Conservation (phyloP, 805 yeast species). For the Candida tammaniensis region DNA sequence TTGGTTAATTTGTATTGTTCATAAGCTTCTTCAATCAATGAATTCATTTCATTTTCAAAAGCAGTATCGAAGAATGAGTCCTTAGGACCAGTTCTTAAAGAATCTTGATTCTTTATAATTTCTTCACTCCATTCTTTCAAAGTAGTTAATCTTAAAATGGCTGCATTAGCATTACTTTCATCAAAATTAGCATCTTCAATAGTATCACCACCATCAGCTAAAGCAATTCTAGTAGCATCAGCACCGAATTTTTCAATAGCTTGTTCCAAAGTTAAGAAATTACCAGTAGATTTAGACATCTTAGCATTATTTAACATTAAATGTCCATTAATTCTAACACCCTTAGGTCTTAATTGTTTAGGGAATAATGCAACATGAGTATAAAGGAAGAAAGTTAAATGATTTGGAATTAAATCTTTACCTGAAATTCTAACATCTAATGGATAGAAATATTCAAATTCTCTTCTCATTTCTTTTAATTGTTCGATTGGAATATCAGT, state of each 20-base stretch:
- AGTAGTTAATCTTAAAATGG: slow-evolving; percentile 87
- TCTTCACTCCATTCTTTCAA: slow-evolving; percentile 96
- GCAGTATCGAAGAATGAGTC: slow-evolving; percentile 77
- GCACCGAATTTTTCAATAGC: slow-evolving; percentile 90
- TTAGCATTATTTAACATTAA: slow-evolving; percentile 92
- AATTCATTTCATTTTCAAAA: slow-evolving; percentile 91
- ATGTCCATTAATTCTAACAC: slow-evolving; percentile 94
- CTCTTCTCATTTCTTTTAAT: slow-evolving; percentile 77
- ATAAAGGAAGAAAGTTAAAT: slow-evolving; percentile 92
- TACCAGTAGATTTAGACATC: slow-evolving; percentile 98
- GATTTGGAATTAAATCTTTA: slow-evolving; percentile 96
- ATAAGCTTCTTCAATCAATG: slow-evolving; percentile 69
- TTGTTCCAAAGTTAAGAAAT: slow-evolving; percentile 87
- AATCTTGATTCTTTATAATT: slow-evolving; percentile 47
- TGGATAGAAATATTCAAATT: slow-evolving; percentile 96
- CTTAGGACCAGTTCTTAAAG: slow-evolving; percentile 48
- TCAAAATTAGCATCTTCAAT: slow-evolving; percentile 98
- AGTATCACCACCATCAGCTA: slow-evolving; percentile 98
- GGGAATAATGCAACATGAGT: slow-evolving; percentile 92
- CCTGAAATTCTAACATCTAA: slow-evolving; percentile 90
- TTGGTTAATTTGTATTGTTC: slow-evolving; percentile 68
- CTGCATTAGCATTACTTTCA: slow-evolving; percentile 95
- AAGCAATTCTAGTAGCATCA: slow-evolving; percentile 94
- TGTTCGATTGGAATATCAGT: slow-evolving; percentile 63
- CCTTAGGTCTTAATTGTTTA: slow-evolving; percentile 86